Percentiles rank a stretch among this genome's conserved stretches.
Evolutionary conservation across 169 alveolate genomes (phyloP).

Genomic region (Plasmodium cynomolgi): DNA sequence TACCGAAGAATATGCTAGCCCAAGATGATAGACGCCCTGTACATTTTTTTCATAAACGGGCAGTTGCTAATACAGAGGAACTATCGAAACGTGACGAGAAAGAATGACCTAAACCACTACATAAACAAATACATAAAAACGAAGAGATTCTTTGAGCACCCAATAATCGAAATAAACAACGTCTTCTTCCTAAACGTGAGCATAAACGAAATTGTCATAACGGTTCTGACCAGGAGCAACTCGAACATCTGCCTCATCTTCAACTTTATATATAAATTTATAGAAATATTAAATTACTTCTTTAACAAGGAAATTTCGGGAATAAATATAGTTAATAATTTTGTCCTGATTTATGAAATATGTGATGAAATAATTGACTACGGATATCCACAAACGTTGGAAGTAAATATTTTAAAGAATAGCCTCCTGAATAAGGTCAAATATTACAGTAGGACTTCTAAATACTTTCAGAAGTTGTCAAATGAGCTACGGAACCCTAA

Average conservation of each 20-base stretch:
- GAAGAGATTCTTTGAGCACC: conserved; percentile 58
- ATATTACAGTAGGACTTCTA: conserved; percentile 57
- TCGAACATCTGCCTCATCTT: conserved; percentile 52
- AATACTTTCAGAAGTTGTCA: conserved; percentile 36
- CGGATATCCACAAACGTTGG: conserved; percentile 96
- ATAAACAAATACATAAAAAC: conserved; percentile 58
- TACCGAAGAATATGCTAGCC: background rate
- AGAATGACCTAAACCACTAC: conserved; percentile 19
- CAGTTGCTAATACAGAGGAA: conserved; percentile 52
- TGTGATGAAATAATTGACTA: conserved; percentile 96
- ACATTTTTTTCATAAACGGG: conserved; percentile 48
- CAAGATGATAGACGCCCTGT: conserved; percentile 59
- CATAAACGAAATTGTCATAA: conserved; percentile 61
- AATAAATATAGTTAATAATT: conserved; percentile 92
- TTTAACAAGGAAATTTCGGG: conserved; percentile 54
- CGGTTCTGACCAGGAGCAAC: conserved; percentile 47
- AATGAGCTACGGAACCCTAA: conserved; percentile 34
- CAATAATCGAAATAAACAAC: conserved; percentile 61
- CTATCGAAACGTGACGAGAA: conserved; percentile 31
- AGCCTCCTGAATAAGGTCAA: conserved; percentile 78
- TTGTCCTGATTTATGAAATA: conserved; percentile 96
- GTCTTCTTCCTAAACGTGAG: conserved; percentile 57
- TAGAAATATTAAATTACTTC: conserved; percentile 65
- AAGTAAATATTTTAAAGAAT: conserved; percentile 93
- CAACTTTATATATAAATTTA: conserved; percentile 64